Percentiles rank a stretch among this genome's conserved stretches.
Evolutionary conservation across 2,329 filamentous ascomycete species (phyloP).

Genomic region (Exophiala xenobiotica): DNA sequence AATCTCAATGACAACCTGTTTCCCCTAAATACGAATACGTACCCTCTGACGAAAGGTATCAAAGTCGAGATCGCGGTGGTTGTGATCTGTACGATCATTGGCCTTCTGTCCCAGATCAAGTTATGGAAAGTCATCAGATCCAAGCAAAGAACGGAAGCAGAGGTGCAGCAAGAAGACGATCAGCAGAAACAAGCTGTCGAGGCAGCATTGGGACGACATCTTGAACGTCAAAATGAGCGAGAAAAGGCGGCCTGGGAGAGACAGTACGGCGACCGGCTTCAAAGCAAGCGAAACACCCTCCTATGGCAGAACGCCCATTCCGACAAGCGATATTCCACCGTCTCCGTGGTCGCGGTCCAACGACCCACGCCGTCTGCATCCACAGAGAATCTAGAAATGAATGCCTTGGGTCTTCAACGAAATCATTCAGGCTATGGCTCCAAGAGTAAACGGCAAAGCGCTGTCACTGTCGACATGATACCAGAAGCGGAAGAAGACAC

Average conservation of each 20-base stretch:
- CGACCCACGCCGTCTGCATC: constrained; percentile 4
- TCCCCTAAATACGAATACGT: constrained; percentile 71
- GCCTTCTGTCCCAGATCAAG: constrained; percentile 79
- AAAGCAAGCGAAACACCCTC: constrained; percentile 47
- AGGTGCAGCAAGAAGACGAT: constrained; percentile 51
- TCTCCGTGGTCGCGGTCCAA: constrained; percentile 20
- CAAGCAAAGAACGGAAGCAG: constrained; percentile 48
- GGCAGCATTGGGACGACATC: constrained; percentile 64
- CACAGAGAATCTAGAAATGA: constrained; percentile 25
- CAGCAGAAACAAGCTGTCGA: constrained; percentile 64
- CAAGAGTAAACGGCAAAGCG: constrained; percentile 25
- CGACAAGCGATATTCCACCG: constrained; percentile 34
- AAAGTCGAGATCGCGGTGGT: constrained; percentile 78
- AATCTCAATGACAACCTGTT: constrained; percentile 75
- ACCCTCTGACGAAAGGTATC: constrained; percentile 83
- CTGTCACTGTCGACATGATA: constrained; percentile 27
- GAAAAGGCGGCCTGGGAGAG: constrained; percentile 68
- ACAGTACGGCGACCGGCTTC: constrained; percentile 64
- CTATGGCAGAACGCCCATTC: constrained; percentile 47
- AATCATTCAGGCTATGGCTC: constrained; percentile 11
- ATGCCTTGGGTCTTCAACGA: constrained; percentile 11
- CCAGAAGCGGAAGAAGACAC: constrained; percentile 27
- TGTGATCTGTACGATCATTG: constrained; percentile 70
- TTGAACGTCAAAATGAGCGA: constrained; percentile 46
- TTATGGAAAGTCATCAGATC: constrained; percentile 76